These are phyloP conservation scores for Gremmenia infestans DNA, from an alignment of 2,329 filamentous ascomycete genomes.

Conservation along the genomic window DNA sequence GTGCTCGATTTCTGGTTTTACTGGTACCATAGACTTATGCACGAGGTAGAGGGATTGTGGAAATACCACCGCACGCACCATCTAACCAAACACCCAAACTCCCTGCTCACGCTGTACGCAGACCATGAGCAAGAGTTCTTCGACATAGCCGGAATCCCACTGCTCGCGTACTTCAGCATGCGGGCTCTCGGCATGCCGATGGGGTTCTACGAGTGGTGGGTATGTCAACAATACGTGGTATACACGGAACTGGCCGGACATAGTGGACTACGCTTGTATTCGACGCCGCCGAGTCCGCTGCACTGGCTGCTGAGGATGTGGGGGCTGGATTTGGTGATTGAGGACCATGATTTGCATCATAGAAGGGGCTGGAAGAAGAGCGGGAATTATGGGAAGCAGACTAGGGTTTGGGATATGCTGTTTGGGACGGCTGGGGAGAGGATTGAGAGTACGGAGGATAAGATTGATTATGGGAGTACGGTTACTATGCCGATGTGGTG, in stretches of 20 bases:
- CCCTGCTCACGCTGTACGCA: slow-evolving; percentile 31
- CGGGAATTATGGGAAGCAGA: slow-evolving; percentile 38
- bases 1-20: slow-evolving; percentile 32
- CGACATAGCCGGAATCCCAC: not conserved
- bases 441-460: slow-evolving; percentile 32
- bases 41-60: slow-evolving; percentile 29
- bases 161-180: not conserved
- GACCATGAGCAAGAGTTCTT: slow-evolving; percentile 14
- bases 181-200: slow-evolving; percentile 33
- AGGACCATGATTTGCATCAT: slow-evolving; percentile 41
- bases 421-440: slow-evolving; percentile 35
- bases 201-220: slow-evolving; percentile 44
- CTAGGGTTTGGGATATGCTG: slow-evolving; percentile 34
- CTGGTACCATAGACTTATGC: slow-evolving; percentile 29
- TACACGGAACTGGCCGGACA: slow-evolving; percentile 38
- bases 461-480: slow-evolving; percentile 31
- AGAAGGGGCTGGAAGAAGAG: slow-evolving; percentile 36
- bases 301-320: slow-evolving; percentile 24
- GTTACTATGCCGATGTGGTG: slow-evolving; percentile 24
- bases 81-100: slow-evolving; percentile 31
- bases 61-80: slow-evolving; percentile 32
- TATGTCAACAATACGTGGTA: slow-evolving; percentile 40
- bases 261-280: slow-evolving; percentile 35
- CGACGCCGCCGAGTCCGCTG: slow-evolving; percentile 33
- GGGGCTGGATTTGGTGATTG: slow-evolving; percentile 36